phyloP scores from a whole-genome alignment of 2,329 filamentous ascomycete species.

The Pyricularia sp. region DNA sequence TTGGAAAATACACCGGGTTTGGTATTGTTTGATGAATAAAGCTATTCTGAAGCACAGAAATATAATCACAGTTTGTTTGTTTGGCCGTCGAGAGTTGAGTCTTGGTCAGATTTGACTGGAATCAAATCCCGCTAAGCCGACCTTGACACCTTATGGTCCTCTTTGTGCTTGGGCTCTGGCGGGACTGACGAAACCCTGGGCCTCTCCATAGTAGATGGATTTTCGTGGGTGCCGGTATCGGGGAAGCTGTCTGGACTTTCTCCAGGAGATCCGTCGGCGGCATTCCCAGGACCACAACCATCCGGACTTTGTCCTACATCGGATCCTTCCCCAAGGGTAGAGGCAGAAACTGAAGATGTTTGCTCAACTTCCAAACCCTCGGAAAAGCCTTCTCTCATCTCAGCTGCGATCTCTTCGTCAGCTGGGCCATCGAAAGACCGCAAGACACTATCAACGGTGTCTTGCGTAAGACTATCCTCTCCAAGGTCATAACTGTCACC shows the following conservation, averaged over 20 bases:
- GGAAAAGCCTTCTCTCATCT: neutral
- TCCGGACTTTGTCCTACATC: neutral
- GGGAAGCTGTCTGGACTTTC: neutral
- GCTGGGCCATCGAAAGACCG: neutral
- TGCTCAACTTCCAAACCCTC: neutral
- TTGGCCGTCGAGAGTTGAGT: neutral
- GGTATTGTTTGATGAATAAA: too few relatives aligned
- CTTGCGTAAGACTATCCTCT: neutral
- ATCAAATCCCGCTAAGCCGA: neutral
- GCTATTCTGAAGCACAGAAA: neutral
- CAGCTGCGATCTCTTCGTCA: neutral
- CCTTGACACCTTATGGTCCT: neutral
- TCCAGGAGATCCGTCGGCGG: too few relatives aligned
- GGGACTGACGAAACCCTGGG: neutral
- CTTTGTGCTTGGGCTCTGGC: neutral
- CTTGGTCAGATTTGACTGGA: neutral
- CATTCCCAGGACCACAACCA: neutral
- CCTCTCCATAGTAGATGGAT: neutral
- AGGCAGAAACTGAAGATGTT: neutral
- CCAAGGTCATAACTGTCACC: neutral
- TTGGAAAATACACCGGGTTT: neutral
- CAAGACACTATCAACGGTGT: neutral
- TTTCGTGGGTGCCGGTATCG: neutral
- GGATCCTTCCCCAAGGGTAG: neutral
- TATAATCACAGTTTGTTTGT: neutral